Conservation (phyloP, 2,329 filamentous ascomycete genomes). For the Botrytis fabae region DNA sequence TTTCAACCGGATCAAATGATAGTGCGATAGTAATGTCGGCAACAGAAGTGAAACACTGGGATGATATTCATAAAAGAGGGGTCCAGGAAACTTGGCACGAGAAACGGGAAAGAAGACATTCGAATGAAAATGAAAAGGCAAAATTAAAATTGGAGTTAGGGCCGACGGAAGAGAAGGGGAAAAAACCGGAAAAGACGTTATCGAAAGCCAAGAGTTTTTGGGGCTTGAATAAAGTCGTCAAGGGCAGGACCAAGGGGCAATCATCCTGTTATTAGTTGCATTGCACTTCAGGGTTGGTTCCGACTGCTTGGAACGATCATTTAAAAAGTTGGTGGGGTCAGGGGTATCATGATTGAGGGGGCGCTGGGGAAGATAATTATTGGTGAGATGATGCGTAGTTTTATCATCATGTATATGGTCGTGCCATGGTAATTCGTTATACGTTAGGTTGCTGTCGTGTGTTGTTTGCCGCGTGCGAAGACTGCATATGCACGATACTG, state of each 20-base stretch:
- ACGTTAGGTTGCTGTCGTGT: neutral
- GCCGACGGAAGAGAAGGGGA: constrained; percentile 20
- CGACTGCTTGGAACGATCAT: constrained; percentile 21
- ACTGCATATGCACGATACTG: constrained; percentile 15
- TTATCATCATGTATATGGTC: neutral
- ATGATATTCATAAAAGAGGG: constrained; percentile 4
- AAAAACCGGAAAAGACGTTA: constrained; percentile 19
- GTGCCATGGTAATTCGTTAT: neutral
- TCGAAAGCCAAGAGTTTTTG: constrained; percentile 22
- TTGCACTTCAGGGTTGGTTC: constrained; percentile 18
- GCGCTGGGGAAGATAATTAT: neutral
- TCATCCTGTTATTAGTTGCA: neutral
- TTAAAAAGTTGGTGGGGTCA: neutral
- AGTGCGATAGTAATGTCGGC: constrained; percentile 22
- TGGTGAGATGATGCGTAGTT: constrained; percentile 1
- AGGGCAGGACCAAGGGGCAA: constrained; percentile 10
- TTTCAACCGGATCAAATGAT: constrained; percentile 21
- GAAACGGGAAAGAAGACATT: neutral
- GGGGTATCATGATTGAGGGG: neutral
- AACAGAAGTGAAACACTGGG: constrained; percentile 6
- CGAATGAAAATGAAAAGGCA: neutral
- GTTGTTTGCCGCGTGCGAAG: neutral
- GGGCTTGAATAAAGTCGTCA: constrained; percentile 21
- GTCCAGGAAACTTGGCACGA: constrained; percentile 1
- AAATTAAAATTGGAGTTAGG: neutral